Evolutionary conservation across 768 basidiomycete species (phyloP), one percentile per base, ranked within the genome.

Genomic region (Lactifluus pinguis): DNA sequence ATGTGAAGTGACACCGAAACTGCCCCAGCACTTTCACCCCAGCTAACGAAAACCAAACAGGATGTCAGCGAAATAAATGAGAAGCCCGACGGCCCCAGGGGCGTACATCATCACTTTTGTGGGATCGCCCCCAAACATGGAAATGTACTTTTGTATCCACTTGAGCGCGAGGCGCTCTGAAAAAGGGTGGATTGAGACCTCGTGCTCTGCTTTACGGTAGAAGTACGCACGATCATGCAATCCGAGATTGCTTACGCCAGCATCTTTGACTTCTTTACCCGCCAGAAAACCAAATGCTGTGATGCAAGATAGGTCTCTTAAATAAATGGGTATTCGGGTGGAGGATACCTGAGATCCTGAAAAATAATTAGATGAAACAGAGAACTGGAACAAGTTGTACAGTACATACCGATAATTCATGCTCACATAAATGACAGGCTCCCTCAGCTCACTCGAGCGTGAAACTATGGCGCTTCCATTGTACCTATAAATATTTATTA

Each of bases 121-220:
- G 0, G 80, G 79, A 68, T 87, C 83, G 9, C 87, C 86, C 1
- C 85, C 85, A 65, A 86, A 88, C 6, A 72, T 71, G 38, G 69
- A 64, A 60, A 87, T 84, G 67, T 88, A 82, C 67, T 83, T 80
- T 62, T 84, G 80, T 2, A 87, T 72, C 86, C 86, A 87, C 55
- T 79, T 71, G 6, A 89, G 66, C 1, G 83, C 84, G 41, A 79
- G 70, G n/a, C 81, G 75, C 68, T 83, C 80, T 85, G 69, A 56
- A n/a, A 59, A 29, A 29, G 36, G 32, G 13, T 39, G 14, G 42
- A n/a, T 11, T 49, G 14, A 6, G 29, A 30, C 2, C 13, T n/a
- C 17, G 6, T 7, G 6, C 34, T 6, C 34, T 10, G 10, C 34
- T 7, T 10, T 36, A 21, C 34, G 39, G 5, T 3, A 45, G 3